Evolutionary conservation across 768 basidiomycete species (phyloP).

Genomic region (Neoboletus brunneissimus): DNA sequence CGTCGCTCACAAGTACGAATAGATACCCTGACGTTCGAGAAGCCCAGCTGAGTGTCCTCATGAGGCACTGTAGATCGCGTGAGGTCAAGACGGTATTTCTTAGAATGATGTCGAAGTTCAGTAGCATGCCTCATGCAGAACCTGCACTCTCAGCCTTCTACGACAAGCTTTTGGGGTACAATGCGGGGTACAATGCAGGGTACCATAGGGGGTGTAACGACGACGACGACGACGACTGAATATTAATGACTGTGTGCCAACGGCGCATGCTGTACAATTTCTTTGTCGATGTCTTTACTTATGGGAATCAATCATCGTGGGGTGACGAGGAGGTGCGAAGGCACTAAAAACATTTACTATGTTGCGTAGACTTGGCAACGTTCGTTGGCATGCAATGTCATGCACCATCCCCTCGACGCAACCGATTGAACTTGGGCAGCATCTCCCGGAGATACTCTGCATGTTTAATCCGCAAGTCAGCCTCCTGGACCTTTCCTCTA

Average conservation of each 20-base stretch:
- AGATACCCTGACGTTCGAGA: constrained; percentile 21
- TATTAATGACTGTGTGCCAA: neutral
- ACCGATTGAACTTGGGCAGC: constrained; percentile 83
- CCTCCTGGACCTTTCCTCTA: constrained; percentile 77
- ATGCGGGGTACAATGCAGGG: no score
- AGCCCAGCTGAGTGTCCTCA: constrained; percentile 17
- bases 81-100: constrained; percentile 17
- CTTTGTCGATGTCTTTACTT: neutral
- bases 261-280: neutral
- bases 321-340: neutral
- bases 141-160: constrained; percentile 17
- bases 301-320: no score
- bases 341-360: neutral
- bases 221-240: no score
- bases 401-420: constrained; percentile 57
- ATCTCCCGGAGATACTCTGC: constrained; percentile 90
- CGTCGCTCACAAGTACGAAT: neutral
- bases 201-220: neutral
- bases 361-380: no score
- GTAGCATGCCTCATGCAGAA: constrained; percentile 8
- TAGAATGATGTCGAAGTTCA: neutral
- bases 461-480: constrained; percentile 82
- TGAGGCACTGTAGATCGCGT: constrained; percentile 1
- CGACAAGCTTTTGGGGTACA: constrained; percentile 4
- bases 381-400: constrained; percentile 19